Evolutionary conservation across 2,329 filamentous ascomycete species (phyloP), one percentile per base, ranked within the genome.

Genomic region (Phialocephala sp.): DNA sequence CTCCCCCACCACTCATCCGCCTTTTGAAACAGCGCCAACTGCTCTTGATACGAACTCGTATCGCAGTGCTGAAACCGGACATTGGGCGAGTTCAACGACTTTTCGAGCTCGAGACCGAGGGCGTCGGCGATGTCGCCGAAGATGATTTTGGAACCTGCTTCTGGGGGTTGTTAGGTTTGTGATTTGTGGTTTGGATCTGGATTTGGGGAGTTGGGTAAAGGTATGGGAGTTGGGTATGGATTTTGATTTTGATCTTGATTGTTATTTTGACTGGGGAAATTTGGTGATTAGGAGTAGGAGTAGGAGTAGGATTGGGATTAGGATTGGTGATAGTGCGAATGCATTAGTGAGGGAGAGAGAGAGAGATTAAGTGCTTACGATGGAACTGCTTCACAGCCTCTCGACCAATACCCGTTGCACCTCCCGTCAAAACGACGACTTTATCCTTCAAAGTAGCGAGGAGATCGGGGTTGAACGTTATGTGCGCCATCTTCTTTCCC

Each of bases 21-120:
- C 8, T 60, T 62, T 18, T 60, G 27, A 60, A 74, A 75, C 11
- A 73, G 65, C 4, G 50, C 15, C 6, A 71, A 66, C 18, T 72
- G 68, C 20, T 71, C 66, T 1, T 56, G 35, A 27, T 64, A 68
- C 22, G 70, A 69, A 8, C 68, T 69, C 27, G 70, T 68, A 37
- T 73, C 71, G 9, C 67, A 68, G 47, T 67, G 64, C 18, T 68
- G 39, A 47, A 70, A 67, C 15, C 62, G 18, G 58, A 67, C 35
- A 61, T 61, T 75, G 69, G 36, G 14, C 8, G 58, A 59, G 32
- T 43, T 39, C 18, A 68, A 36, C 32, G 65, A 58, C 8, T 27
- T 24, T 27, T 57, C 63, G 5, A 70, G 60, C 11, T 59, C 59
- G 8, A 20, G n/a, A 15, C 60, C 66, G 4, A 58, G 60, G 8